These are phyloP conservation scores for Alternaria postmessia DNA, from an alignment of 2,329 filamentous ascomycete genomes.

Conservation along the genomic window DNA sequence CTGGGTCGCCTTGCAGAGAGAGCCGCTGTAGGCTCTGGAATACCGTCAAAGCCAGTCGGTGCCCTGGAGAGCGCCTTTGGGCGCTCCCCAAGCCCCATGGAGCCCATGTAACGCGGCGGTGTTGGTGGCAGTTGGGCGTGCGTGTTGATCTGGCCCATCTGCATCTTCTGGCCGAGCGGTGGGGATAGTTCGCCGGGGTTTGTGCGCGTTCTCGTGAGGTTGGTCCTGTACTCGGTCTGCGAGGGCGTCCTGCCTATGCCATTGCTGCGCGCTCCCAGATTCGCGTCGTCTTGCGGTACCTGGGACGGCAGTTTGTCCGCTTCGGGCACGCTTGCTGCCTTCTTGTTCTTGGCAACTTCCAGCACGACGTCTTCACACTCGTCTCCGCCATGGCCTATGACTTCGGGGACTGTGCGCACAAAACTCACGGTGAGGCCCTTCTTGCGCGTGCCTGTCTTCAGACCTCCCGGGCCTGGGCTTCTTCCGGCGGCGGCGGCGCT, in stretches of 20 bases:
- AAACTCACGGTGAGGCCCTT: constrained; percentile 81
- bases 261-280: constrained; percentile 35
- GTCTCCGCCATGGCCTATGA: constrained; percentile 93
- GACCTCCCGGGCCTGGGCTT: constrained; percentile 48
- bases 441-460: constrained; percentile 53
- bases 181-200: constrained; percentile 49
- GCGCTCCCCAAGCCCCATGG: constrained; percentile 48
- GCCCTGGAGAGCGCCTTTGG: constrained; percentile 41
- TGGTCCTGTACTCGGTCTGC: constrained; percentile 38
- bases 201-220: constrained; percentile 45
- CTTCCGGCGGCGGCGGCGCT: constrained; percentile 42
- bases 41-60: constrained; percentile 45
- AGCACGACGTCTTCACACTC: constrained; percentile 76
- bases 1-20: constrained; percentile 29
- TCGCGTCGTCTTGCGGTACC: constrained; percentile 41
- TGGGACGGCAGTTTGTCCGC: constrained; percentile 28
- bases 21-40: constrained; percentile 19
- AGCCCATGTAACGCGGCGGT: constrained; percentile 39
- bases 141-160: constrained; percentile 48
- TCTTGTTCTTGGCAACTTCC: constrained; percentile 72
- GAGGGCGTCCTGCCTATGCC: constrained; percentile 40
- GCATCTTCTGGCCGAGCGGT: constrained; percentile 47
- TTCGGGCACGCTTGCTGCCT: constrained; percentile 31
- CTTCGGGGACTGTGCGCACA: constrained; percentile 72
- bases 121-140: constrained; percentile 39